Base-by-base conservation (phyloP, 169 alveolate genomes). In the Eimeria acervulina region DNA sequence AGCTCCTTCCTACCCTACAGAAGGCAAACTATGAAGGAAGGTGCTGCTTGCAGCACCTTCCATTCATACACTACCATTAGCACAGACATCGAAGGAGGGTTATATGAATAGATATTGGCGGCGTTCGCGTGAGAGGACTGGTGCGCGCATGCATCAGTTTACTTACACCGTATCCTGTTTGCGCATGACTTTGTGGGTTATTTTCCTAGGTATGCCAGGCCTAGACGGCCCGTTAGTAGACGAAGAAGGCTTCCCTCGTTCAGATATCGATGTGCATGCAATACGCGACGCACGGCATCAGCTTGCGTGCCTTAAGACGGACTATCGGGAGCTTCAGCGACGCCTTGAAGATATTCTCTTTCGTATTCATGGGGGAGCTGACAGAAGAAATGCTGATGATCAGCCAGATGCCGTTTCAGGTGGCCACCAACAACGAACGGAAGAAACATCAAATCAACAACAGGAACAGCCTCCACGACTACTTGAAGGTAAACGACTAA, bases 171-270 rank as follows among this genome's bases (percentile, higher is more conserved):
- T 59, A 59, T 4, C 68, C 59, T 17, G 59, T 51, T 0, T 51
- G 7, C 15, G 59, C 2, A 10, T 1, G 7, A 17, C 59, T 51
- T 51, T 10, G 59, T 51, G 59, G 59, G 59, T 10, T 1, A 17
- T 17, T 12, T 51, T 10, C 36, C 26, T 93, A 93, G 96, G 96
- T 1, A 93, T 93, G 96, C 96, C 96, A 2, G 96, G 96, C 6
- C 80, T 93, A n/a, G 26, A n/a, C 26, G 91, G 93, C 52, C 74
- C 51, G 19, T 31, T 93, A 66, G 93, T 93, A 4, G 96, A 93
- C 85, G 76, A 21, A 10, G 93, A 93, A 81, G 96, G 96, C 13
- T 93, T 93, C 55, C 96, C 96, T 13, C 63, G 96, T 17, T 92
- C 96, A 3, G 96, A 93, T 52, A 93, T 93, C 31, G 96, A 93